Conservation (phyloP, 768 basidiomycete species). For the Pleurotus salmoneostramineus region DNA sequence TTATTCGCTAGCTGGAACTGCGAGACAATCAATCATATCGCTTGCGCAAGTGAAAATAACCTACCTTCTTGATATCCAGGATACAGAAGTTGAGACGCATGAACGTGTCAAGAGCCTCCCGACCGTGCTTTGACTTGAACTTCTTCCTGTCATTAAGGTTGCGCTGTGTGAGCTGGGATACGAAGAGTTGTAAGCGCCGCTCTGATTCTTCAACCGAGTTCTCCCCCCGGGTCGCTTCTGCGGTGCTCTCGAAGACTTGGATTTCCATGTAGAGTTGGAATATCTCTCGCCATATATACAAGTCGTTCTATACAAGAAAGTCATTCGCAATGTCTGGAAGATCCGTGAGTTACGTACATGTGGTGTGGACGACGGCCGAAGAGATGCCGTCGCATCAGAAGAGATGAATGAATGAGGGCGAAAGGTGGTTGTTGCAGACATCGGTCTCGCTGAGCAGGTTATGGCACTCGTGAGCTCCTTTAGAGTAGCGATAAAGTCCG, state of each 20-base stretch:
- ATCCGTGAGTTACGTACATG: slow-evolving; percentile 12
- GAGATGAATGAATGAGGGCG: slow-evolving; percentile 41
- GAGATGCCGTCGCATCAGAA: slow-evolving; percentile 28
- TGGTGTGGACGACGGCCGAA: slow-evolving; percentile 18
- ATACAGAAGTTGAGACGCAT: slow-evolving; percentile 74
- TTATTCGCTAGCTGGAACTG: slow-evolving; percentile 82
- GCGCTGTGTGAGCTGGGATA: slow-evolving; percentile 49
- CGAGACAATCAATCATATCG: not conserved
- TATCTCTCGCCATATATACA: slow-evolving; percentile 88
- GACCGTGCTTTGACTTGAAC: slow-evolving; percentile 54
- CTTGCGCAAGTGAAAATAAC: not conserved
- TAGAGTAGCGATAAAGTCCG: slow-evolving; percentile 43
- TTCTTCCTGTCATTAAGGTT: slow-evolving; percentile 51
- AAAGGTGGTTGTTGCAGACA: slow-evolving; percentile 35
- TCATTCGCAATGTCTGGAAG: not conserved
- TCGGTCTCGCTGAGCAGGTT: slow-evolving; percentile 36
- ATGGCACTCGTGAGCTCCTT: slow-evolving; percentile 32
- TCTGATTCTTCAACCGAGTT: slow-evolving; percentile 68
- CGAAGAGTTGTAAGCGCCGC: slow-evolving; percentile 58
- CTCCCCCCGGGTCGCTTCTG: slow-evolving; percentile 66
- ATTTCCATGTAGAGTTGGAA: slow-evolving; percentile 84
- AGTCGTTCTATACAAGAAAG: slow-evolving; percentile 45
- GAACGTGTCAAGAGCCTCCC: slow-evolving; percentile 64
- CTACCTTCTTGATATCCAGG: slow-evolving; percentile 76
- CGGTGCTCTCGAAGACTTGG: slow-evolving; percentile 76